Evolutionary conservation across 208 protist species (phyloP), one percentile per base, ranked within the genome.

Genomic region (Vickermania ingenoplastis): DNA sequence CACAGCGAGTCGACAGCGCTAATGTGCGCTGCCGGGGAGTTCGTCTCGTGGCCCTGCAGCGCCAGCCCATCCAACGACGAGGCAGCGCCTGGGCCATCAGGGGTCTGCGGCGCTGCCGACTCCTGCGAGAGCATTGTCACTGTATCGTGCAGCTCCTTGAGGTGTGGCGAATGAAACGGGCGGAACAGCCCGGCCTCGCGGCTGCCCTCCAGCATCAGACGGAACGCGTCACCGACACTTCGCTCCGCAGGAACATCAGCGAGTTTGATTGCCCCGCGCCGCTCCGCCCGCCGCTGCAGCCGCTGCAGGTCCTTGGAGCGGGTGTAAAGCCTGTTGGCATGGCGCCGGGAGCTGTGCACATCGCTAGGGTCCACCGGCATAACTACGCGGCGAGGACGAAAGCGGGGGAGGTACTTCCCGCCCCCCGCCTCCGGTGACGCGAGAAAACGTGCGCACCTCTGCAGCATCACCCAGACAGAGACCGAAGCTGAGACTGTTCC

Each of bases 351-450:
- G 36, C 64, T 68, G 75, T 92, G 73, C 2, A 91, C 65, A 53
- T 86, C 73, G 59, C 65, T 73, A 7, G 81, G 76, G 65, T 92
- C 74, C 3, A 92, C 83, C 0, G 89, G 89, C 89, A 95, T 90
- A n/a, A 92, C 83, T 24, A 95, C 61, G 45, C 85, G 77, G 0
- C 89, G 74, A 1, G 89, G 89, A 7, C 89, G 79, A 63, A 90
- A 92, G 22, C 76, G 73, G 4, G 89, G 89, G 50, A 79, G 83
- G 73, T 95, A 92, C 36, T 45, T 45, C 36, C n/a, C n/a, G n/a
- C n/a, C n/a, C n/a, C n/a, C n/a, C n/a, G n/a, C n/a, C n/a, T n/a
- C n/a, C n/a, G n/a, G n/a, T n/a, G n/a, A n/a, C n/a, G n/a, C n/a
- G n/a, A n/a, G n/a, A n/a, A n/a, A n/a, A n/a, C n/a, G n/a, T n/a